Conservation (phyloP, 805 yeast species). For the Kodamaea fukazawae region DNA sequence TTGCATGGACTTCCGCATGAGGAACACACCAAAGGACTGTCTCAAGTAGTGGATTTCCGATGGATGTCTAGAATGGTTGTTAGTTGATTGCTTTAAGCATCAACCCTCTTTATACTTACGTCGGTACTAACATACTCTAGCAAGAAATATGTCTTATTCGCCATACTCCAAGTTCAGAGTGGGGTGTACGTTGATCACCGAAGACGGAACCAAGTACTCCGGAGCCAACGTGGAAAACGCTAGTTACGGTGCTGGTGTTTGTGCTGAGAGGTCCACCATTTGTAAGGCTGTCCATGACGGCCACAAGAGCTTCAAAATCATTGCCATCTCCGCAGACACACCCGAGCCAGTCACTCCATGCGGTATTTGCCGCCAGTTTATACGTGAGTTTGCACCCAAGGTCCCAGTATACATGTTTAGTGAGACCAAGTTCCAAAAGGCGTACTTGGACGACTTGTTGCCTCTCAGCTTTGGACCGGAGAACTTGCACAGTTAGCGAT, state of each 20-base stretch:
- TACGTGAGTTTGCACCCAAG: slow-evolving; percentile 70
- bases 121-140: slow-evolving; percentile 28
- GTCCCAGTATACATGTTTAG: slow-evolving; percentile 71
- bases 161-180: slow-evolving; percentile 81
- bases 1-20: too few relatives aligned
- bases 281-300: slow-evolving; percentile 41
- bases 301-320: slow-evolving; percentile 46
- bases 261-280: slow-evolving; percentile 41
- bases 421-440: slow-evolving; percentile 33
- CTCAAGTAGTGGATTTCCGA: too few relatives aligned
- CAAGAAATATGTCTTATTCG: slow-evolving; percentile 54
- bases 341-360: slow-evolving; percentile 74
- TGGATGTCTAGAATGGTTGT: too few relatives aligned
- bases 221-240: slow-evolving; percentile 97
- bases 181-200: slow-evolving; percentile 70
- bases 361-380: slow-evolving; percentile 89
- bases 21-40: too few relatives aligned
- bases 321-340: slow-evolving; percentile 66
- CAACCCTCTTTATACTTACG: too few relatives aligned
- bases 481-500: slow-evolving; percentile 33
- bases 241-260: slow-evolving; percentile 61
- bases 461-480: slow-evolving; percentile 90
- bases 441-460: slow-evolving; percentile 59
- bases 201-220: slow-evolving; percentile 43
- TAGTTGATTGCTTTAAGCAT: too few relatives aligned